A percentile compares a stretch with the other conserved stretches of the same genome.
phyloP scores from a whole-genome alignment of 2,329 filamentous ascomycete species.

The Penicillium sp. region DNA sequence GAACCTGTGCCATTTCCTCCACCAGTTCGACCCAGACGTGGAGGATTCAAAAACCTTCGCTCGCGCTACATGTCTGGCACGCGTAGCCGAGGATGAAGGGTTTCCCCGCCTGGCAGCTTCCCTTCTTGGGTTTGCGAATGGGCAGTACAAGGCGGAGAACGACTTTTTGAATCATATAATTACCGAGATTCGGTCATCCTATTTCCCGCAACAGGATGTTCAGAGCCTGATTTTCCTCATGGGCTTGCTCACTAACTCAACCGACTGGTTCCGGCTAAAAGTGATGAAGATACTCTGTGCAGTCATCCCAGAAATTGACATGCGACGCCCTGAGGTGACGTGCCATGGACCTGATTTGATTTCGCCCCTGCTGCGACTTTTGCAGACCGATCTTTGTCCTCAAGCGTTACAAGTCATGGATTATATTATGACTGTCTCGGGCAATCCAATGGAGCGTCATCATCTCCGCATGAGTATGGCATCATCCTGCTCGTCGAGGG shows the following conservation, averaged over 20 bases:
- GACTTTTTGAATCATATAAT: slow-evolving; percentile 80
- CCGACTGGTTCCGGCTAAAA: slow-evolving; percentile 88
- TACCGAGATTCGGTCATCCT: slow-evolving; percentile 74
- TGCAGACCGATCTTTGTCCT: slow-evolving; percentile 93
- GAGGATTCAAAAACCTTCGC: slow-evolving; percentile 62
- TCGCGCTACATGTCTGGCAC: slow-evolving; percentile 71
- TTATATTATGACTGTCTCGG: slow-evolving; percentile 92
- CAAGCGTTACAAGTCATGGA: slow-evolving; percentile 91
- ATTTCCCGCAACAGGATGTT: slow-evolving; percentile 82
- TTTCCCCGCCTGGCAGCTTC: slow-evolving; percentile 70
- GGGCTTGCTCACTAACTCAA: slow-evolving; percentile 85
- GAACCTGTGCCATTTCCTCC: slow-evolving; percentile 86
- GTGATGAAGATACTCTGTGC: slow-evolving; percentile 88
- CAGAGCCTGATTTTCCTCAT: slow-evolving; percentile 87
- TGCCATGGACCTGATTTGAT: slow-evolving; percentile 93
- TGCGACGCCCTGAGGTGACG: slow-evolving; percentile 87
- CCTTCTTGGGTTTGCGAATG: slow-evolving; percentile 71
- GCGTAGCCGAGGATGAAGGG: slow-evolving; percentile 74
- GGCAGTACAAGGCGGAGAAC: slow-evolving; percentile 68
- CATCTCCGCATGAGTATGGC: slow-evolving; percentile 99
- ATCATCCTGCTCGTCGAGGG: slow-evolving; percentile 75
- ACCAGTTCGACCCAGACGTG: slow-evolving; percentile 71
- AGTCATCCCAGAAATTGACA: slow-evolving; percentile 87
- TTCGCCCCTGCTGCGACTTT: slow-evolving; percentile 82
- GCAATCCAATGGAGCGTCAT: slow-evolving; percentile 89